A percentile compares a stretch with the other conserved stretches of the same genome.
Conservation (phyloP, 805 yeast genomes). For the Torulaspora maleeae region DNA sequence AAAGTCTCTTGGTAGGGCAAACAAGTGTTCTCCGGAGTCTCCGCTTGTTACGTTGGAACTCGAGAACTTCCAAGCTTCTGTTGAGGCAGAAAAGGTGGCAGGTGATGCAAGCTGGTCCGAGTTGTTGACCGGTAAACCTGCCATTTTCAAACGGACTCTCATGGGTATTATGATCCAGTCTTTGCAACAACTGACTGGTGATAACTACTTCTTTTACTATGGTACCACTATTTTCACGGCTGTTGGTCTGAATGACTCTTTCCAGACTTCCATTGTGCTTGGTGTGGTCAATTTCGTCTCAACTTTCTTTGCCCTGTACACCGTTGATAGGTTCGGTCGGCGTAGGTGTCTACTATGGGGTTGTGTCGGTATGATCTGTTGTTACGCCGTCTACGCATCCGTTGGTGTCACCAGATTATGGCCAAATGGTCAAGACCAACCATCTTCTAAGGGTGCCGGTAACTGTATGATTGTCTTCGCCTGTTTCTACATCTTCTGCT, state of each 20-base stretch:
- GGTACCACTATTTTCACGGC: slow-evolving; percentile 60
- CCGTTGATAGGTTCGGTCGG: slow-evolving; percentile 52
- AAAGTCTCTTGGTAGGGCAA: slow-evolving; percentile 52
- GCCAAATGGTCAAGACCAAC: slow-evolving; percentile 39
- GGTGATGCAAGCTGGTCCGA: slow-evolving; percentile 65
- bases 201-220: slow-evolving; percentile 62
- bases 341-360: slow-evolving; percentile 45
- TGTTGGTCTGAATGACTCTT: slow-evolving; percentile 55
- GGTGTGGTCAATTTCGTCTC: slow-evolving; percentile 58
- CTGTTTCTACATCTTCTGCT: slow-evolving; percentile 61
- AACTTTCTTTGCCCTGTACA: slow-evolving; percentile 47
- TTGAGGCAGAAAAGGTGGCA: slow-evolving; percentile 55
- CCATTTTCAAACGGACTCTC: slow-evolving; percentile 45
- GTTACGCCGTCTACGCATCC: slow-evolving; percentile 48
- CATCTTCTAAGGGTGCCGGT: slow-evolving; percentile 52
- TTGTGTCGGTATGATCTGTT: slow-evolving; percentile 44
- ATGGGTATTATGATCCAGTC: slow-evolving; percentile 55
- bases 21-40: slow-evolving; percentile 51
- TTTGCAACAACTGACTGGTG: slow-evolving; percentile 64
- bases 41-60: slow-evolving; percentile 53
- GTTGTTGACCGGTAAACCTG: slow-evolving; percentile 62
- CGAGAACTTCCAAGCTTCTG: slow-evolving; percentile 53
- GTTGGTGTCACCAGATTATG: slow-evolving; percentile 50
- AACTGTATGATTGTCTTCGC: slow-evolving; percentile 64
- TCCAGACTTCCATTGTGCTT: slow-evolving; percentile 52